Evolutionary conservation across 768 basidiomycete genomes (phyloP), one percentile per base, ranked within the genome.

Genomic region (Galerina sulciceps): DNA sequence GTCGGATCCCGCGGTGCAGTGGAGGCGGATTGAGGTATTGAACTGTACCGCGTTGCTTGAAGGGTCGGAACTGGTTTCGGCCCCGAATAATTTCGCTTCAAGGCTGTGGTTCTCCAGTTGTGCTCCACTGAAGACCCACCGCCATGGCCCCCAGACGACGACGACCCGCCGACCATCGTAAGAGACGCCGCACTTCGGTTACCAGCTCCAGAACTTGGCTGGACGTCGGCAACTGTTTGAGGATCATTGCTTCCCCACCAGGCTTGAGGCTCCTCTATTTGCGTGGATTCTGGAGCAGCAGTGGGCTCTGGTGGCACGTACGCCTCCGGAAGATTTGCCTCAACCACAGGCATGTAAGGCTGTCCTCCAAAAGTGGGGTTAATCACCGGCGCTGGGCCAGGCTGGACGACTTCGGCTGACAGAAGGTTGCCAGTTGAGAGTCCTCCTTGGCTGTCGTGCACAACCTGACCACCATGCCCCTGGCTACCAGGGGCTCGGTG

Each of bases 281-380:
- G 60, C 43, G 37, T 48, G 23, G 35, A 49, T 40, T 26, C 23
- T 35, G 53, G 20, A 43, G 42, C 17, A 34, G 41, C 40, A 14
- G 36, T 46, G 14, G 51, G 20, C 6, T 46, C 44, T 3, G 54
- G 50, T 17, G 18, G 15, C 4, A 38, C 20, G 26, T 34, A 11
- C 15, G 53, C 26, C 23, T 43, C 47, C 44, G 59, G 31, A 41
- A 62, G 58, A n/a, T 44, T 61, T 50, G 58, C 61, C 38, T 31
- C 57, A n/a, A 61, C 20, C 1, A 59, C 55, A 17, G 68, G 47
- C 36, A 69, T 58, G 37, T 65, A 59, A 13, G 65, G 58, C 40
- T 69, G 67, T 1, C 69, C 66, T 38, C 68, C 66, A 44, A 71
- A 65, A 11, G 65, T 56, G 6, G 65, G 54, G 50, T 35, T 61